These are phyloP conservation scores for Ploettnerulaceae sp. DNA, from an alignment of 2,329 filamentous ascomycete species.

Conservation along the genomic window DNA sequence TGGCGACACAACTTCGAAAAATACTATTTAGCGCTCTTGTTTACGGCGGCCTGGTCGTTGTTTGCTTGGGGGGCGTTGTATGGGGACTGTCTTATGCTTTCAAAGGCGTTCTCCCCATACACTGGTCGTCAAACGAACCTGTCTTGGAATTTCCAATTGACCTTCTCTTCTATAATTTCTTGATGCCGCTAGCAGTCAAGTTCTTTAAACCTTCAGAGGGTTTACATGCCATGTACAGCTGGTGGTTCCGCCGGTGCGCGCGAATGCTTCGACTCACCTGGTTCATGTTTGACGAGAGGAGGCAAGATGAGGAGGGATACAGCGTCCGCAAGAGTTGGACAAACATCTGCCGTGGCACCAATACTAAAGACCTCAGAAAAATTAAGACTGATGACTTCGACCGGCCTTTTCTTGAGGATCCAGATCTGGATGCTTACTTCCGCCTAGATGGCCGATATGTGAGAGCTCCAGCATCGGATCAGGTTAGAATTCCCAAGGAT, in stretches of 20 bases:
- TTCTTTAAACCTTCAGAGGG: conserved; percentile 82
- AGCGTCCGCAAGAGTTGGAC: conserved; percentile 57
- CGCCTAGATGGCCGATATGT: conserved; percentile 76
- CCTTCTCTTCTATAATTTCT: conserved; percentile 91
- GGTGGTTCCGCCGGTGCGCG: conserved; percentile 93
- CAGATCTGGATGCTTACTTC: conserved; percentile 47
- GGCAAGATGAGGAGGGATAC: conserved; percentile 74
- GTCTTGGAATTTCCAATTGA: conserved; percentile 93
- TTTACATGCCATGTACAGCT: conserved; percentile 80
- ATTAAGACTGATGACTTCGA: conserved; percentile 17
- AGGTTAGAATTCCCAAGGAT: conserved; percentile 88
- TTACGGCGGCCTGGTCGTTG: conserved; percentile 85
- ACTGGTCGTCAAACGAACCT: conserved; percentile 89
- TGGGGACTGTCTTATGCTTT: conserved; percentile 75
- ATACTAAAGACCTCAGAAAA: conserved; percentile 27
- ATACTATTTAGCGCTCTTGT: conserved; percentile 95
- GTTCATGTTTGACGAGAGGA: conserved; percentile 86
- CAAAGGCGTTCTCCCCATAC: conserved; percentile 74
- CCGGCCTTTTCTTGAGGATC: conserved; percentile 43
- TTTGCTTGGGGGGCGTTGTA: conserved; percentile 92
- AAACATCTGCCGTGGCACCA: conserved; percentile 44
- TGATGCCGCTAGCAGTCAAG: conserved; percentile 82
- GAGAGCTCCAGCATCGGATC: conserved; percentile 88
- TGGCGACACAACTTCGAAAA: conserved; percentile 89
- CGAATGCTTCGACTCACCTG: conserved; percentile 75